phyloP scores from a whole-genome alignment of 305 asterid species.

The Fraxinus dipetala region DNA sequence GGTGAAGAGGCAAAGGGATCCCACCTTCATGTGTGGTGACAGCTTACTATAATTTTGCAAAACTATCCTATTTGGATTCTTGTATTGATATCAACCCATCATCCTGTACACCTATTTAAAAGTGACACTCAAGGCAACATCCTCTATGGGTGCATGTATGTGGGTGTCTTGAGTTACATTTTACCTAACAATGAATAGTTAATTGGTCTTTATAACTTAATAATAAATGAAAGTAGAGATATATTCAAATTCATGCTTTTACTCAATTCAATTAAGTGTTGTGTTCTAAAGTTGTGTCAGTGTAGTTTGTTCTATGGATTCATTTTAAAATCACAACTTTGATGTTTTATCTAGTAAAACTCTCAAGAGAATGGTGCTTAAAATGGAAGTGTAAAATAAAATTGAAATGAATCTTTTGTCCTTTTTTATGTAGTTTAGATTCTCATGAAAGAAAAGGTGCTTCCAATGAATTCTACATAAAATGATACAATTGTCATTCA shows the following conservation, averaged over 20 bases:
- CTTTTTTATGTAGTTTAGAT: neutral
- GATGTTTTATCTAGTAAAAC: neutral
- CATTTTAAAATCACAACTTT: neutral
- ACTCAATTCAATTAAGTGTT: neutral
- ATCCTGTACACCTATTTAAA: slow-evolving; percentile 26
- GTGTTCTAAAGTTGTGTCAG: neutral
- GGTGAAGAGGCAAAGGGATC: slow-evolving; percentile 5
- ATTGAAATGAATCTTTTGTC: neutral
- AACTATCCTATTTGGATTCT: slow-evolving; percentile 19
- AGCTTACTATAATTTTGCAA: neutral
- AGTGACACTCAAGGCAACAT: slow-evolving; percentile 26
- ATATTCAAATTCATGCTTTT: neutral
- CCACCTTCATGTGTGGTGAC: slow-evolving; percentile 26
- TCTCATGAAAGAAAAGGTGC: neutral
- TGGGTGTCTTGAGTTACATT: neutral
- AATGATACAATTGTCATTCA: neutral
- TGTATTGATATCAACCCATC: slow-evolving; percentile 23
- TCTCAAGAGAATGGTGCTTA: neutral
- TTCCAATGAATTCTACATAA: neutral
- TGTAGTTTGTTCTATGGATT: neutral
- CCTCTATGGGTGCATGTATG: neutral
- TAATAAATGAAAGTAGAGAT: neutral
- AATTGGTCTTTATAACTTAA: neutral
- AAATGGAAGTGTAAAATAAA: neutral
- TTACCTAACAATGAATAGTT: neutral